These are phyloP conservation scores for Ascochyta koolunga DNA, from an alignment of 2,329 filamentous ascomycete genomes.

Conservation along the genomic window DNA sequence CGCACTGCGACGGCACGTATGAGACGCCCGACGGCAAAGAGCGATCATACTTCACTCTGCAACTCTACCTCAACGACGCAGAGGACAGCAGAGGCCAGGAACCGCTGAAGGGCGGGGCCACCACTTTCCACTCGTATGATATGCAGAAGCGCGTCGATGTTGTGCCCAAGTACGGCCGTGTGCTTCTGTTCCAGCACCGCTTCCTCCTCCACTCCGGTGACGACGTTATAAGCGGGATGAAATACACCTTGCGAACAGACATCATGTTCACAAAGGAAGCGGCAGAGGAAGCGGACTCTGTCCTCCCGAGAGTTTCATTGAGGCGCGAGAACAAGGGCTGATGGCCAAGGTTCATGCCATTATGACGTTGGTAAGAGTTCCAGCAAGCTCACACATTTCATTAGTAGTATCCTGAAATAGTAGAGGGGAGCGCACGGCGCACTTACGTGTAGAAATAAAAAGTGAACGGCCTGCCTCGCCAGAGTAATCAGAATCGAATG, in stretches of 20 bases:
- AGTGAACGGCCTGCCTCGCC: slow-evolving; percentile 76
- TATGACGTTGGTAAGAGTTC: background rate
- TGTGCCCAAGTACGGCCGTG: slow-evolving; percentile 57
- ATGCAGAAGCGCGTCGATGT: slow-evolving; percentile 50
- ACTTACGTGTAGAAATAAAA: slow-evolving; percentile 60
- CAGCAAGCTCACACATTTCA: slow-evolving; percentile 4
- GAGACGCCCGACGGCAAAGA: slow-evolving; percentile 60
- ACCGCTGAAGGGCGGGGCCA: slow-evolving; percentile 59
- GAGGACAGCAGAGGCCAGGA: slow-evolving; percentile 36
- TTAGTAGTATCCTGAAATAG: slow-evolving; percentile 52
- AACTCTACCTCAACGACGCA: slow-evolving; percentile 61
- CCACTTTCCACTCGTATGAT: slow-evolving; percentile 55
- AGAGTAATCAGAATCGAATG: slow-evolving; percentile 95
- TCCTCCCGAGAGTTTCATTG: background rate
- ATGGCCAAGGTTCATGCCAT: background rate
- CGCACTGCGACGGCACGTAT: slow-evolving; percentile 73
- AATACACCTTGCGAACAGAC: slow-evolving; percentile 63
- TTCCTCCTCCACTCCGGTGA: slow-evolving; percentile 61
- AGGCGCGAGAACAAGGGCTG: background rate
- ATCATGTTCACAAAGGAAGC: slow-evolving; percentile 56
- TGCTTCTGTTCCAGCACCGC: slow-evolving; percentile 64
- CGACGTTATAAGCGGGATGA: slow-evolving; percentile 59
- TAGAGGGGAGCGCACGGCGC: background rate
- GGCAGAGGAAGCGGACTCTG: slow-evolving; percentile 2
- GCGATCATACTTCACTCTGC: slow-evolving; percentile 60